Conservation (phyloP, 2,329 filamentous ascomycete genomes). For the Pseudogymnoascus sp. region DNA sequence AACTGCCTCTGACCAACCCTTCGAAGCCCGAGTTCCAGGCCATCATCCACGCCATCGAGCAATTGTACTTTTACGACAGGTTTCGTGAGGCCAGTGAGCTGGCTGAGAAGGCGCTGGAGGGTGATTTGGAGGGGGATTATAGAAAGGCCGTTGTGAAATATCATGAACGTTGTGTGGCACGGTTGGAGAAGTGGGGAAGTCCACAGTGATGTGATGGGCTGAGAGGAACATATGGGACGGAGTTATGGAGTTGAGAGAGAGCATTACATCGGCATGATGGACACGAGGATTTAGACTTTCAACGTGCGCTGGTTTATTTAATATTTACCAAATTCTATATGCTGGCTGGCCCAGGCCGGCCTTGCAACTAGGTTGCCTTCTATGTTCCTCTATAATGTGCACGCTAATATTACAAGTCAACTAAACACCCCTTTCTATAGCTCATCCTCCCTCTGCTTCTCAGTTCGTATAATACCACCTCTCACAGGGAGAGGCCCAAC, state of each 20-base stretch:
- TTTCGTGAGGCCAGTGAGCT: slow-evolving; percentile 23
- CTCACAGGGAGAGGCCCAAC: slow-evolving; percentile 23
- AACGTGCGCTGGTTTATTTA: background rate
- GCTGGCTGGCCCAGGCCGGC: background rate
- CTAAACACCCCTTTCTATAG: background rate
- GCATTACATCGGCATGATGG: background rate
- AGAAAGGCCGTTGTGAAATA: slow-evolving; percentile 4
- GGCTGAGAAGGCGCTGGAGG: background rate
- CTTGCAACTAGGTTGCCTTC: slow-evolving; percentile 3
- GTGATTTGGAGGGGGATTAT: slow-evolving; percentile 6
- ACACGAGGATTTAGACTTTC: background rate
- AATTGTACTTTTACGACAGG: slow-evolving; percentile 26
- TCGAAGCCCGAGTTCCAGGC: slow-evolving; percentile 26
- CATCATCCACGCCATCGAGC: slow-evolving; percentile 28
- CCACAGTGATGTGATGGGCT: background rate
- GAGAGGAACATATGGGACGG: background rate
- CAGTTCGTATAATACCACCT: background rate
- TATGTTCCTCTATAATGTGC: slow-evolving; percentile 2
- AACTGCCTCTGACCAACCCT: slow-evolving; percentile 22
- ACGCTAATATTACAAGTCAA: slow-evolving; percentile 7
- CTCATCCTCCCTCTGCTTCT: background rate
- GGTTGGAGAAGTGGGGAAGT: background rate
- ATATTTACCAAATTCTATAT: background rate
- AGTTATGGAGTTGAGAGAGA: background rate
- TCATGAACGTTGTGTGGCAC: background rate